Percentiles rank a stretch among this genome's conserved stretches.
These are phyloP conservation scores for Jimgerdemannia flammicorona DNA, from an alignment of 192 early-diverging fungal genomes.

Conservation along the genomic window DNA sequence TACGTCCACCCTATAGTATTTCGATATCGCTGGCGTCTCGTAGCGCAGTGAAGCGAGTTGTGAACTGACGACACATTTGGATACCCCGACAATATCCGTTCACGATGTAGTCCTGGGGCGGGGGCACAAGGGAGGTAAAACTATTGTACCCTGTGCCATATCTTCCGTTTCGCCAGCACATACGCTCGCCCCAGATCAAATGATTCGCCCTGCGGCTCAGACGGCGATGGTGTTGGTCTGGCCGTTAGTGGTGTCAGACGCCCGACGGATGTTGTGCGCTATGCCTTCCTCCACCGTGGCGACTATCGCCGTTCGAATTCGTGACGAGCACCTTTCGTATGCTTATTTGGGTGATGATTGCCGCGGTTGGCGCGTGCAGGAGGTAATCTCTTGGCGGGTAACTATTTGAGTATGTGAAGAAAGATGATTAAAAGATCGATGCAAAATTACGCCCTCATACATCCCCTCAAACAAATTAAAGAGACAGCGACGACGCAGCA, in stretches of 20 bases:
- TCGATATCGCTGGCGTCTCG: too few species aligned
- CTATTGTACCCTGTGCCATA: constrained; percentile 61
- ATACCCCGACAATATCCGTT: constrained; percentile 28
- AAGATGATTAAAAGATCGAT: background rate
- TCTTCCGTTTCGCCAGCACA: constrained; percentile 51
- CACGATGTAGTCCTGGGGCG: constrained; percentile 40
- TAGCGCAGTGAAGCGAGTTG: too few species aligned
- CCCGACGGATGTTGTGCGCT: background rate
- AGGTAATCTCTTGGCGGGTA: constrained; percentile 39
- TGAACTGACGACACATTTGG: too few species aligned
- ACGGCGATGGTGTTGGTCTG: constrained; percentile 24
- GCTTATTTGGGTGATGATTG: constrained; percentile 43
- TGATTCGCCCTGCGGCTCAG: constrained; percentile 28
- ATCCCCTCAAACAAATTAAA: background rate
- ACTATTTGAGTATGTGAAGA: constrained; percentile 22
- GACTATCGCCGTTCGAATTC: background rate
- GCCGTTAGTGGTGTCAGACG: background rate
- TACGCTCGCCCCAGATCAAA: constrained; percentile 49
- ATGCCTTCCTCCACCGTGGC: constrained; percentile 1
- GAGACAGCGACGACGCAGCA: background rate
- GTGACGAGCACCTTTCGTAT: constrained; percentile 38
- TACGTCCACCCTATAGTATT: too few species aligned
- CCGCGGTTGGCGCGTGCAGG: constrained; percentile 32
- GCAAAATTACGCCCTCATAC: background rate
- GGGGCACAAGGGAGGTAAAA: constrained; percentile 36